Percentiles rank a stretch among this genome's conserved stretches.
These are phyloP conservation scores for Microdochium trichocladiopsis DNA, from an alignment of 2,329 filamentous ascomycete species.

Conservation along the genomic window DNA sequence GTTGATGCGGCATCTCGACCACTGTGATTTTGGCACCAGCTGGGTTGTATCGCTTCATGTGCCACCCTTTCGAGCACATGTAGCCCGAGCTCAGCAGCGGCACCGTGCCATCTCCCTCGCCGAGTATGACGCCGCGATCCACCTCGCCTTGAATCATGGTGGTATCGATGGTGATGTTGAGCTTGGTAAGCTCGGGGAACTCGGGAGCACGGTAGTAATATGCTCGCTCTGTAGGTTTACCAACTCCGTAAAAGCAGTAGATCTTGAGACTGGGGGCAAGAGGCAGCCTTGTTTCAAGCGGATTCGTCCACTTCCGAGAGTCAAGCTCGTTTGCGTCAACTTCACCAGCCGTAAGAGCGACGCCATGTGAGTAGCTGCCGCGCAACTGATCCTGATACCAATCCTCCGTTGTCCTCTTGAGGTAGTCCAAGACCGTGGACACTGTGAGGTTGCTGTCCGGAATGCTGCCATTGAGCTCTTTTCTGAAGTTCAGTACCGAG, in stretches of 20 bases:
- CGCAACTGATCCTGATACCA: conserved; percentile 78
- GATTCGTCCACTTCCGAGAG: conserved; percentile 86
- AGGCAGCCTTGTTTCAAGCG: conserved; percentile 80
- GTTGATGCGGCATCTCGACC: conserved; percentile 95
- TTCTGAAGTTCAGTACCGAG: conserved; percentile 76
- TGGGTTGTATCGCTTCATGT: conserved; percentile 88
- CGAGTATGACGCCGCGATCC: conserved; percentile 90
- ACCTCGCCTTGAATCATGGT: conserved; percentile 49
- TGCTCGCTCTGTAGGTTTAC: conserved; percentile 84
- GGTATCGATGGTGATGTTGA: conserved; percentile 71
- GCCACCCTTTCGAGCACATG: conserved; percentile 96
- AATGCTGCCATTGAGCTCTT: conserved; percentile 54
- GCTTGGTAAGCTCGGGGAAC: conserved; percentile 52
- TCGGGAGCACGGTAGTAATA: conserved; percentile 81
- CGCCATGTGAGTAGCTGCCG: conserved; percentile 76
- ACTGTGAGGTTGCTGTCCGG: conserved; percentile 75
- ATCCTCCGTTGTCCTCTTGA: conserved; percentile 69
- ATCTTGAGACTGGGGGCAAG: conserved; percentile 86
- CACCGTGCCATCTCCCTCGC: conserved; percentile 93
- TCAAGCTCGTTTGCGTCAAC: conserved; percentile 78
- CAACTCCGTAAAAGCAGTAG: conserved; percentile 94
- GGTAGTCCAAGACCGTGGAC: conserved; percentile 66
- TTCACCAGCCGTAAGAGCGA: conserved; percentile 72
- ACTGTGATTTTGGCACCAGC: conserved; percentile 74
- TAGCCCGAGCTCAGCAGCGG: conserved; percentile 88